Conservation (phyloP, 441 rosid genomes). For the Adansonia madagascariensis region DNA sequence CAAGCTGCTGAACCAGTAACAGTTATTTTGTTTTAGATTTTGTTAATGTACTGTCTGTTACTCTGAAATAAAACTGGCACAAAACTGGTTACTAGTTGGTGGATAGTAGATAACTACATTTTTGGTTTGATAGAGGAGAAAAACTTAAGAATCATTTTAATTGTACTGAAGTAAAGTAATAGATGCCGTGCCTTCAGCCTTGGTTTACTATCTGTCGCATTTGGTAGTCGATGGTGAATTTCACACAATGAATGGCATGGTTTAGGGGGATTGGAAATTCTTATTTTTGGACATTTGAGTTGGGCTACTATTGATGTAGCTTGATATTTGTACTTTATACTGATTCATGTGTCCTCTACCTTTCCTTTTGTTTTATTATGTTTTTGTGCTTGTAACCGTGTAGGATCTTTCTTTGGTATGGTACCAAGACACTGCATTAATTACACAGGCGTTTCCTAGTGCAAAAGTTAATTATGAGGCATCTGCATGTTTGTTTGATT, state of each 20-base stretch:
- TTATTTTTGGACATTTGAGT: background rate
- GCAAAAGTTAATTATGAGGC: background rate
- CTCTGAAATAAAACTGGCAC: background rate
- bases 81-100: background rate
- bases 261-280: slow-evolving; percentile 10
- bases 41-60: background rate
- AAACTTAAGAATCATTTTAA: background rate
- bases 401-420: background rate
- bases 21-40: background rate
- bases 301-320: background rate
- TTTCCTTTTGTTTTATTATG: background rate
- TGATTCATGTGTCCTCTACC: background rate
- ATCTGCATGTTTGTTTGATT: background rate
- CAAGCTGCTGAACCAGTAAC: slow-evolving; percentile 1
- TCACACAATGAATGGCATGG: background rate
- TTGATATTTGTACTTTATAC: background rate
- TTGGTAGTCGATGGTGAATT: slow-evolving; percentile 7
- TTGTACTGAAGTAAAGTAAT: background rate
- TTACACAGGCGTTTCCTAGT: background rate
- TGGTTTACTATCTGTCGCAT: slow-evolving; percentile 9
- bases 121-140: background rate
- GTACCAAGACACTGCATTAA: background rate
- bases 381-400: background rate
- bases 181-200: slow-evolving; percentile 1
- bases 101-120: background rate